Base-by-base conservation (phyloP, 345 rosid genomes). In the Lumnitzera racemosa region DNA sequence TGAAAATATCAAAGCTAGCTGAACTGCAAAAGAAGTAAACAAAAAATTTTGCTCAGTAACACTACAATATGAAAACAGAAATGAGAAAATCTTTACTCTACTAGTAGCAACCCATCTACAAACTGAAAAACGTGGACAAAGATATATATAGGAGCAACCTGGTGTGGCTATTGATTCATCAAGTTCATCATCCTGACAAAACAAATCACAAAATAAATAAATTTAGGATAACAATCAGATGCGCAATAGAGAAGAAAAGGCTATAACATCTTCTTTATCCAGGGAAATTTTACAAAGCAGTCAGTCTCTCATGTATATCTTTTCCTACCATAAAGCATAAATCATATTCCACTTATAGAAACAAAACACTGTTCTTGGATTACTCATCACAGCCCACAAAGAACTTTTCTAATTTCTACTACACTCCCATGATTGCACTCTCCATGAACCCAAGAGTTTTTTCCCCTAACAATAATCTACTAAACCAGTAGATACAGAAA, bases 1-100 rank as follows among this genome's bases (percentile, higher is more conserved):
- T 0, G 95, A 74, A 76, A 94, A 94, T 77, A 90, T 67, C 75
- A 94, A 80, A 72, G 78, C 99, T 52, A 94, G 79, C 81, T 77
- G 74, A 81, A 84, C 99, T 94, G 97, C 78, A 90, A 70, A 64
- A 57, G 64, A 51, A 58, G 61, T 65, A 78, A 61, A 17, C 53
- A 54, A 51, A 62, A 51, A 59, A 5, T 7, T 53, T 57, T 55
- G 49, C 52, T 43, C 24, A 66, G 41, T 15, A 72, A 24, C 57
- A n/a, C 3, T 24, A 64, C 36, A 20, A 24, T 24, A 47, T 15
- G 47, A 31, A 53, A 52, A 20, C 64, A 12, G 48, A 36, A 13
- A 59, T 48, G 57, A 24, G 59, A 20, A 11, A 23, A 24, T 55
- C 56, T 24, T 24, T 59, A 55, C 49, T 24, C 36, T 46, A 7